phyloP scores from a whole-genome alignment of 306 rosid genomes.

The Quercus berberidifolia region DNA sequence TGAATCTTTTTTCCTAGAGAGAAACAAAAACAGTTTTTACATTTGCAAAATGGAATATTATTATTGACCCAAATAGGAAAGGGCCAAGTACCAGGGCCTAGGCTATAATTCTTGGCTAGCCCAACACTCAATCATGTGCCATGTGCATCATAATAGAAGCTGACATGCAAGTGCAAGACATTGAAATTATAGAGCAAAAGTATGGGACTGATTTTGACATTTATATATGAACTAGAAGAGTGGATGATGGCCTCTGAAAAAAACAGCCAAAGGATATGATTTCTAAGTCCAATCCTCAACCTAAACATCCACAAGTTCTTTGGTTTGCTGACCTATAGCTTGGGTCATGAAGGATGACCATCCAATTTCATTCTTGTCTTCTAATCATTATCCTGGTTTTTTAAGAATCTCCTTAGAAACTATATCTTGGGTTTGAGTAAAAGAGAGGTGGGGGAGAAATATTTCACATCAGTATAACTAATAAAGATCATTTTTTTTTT shows the following conservation, averaged over 20 bases:
- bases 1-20: neutral
- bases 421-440: neutral
- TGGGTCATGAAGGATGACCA: neutral
- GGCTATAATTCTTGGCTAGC: neutral
- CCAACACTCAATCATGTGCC: conserved; percentile 20
- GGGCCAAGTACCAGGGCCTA: neutral
- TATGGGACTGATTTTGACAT: conserved; percentile 17
- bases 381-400: neutral
- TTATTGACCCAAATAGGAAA: neutral
- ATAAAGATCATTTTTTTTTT: neutral
- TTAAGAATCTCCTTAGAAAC: neutral
- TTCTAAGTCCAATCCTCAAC: neutral
- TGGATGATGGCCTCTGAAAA: neutral
- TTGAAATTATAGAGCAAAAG: neutral
- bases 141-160: conserved; percentile 28
- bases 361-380: neutral
- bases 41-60: neutral
- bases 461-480: neutral
- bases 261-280: neutral
- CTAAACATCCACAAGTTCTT: neutral
- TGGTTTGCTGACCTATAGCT: neutral
- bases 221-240: neutral
- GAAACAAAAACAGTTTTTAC: neutral
- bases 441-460: neutral
- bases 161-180: conserved; percentile 16